Percentiles rank a stretch among this genome's conserved stretches.
Evolutionary conservation across 495 filamentous ascomycete species (phyloP).

Genomic region (Choiromyces venosus): DNA sequence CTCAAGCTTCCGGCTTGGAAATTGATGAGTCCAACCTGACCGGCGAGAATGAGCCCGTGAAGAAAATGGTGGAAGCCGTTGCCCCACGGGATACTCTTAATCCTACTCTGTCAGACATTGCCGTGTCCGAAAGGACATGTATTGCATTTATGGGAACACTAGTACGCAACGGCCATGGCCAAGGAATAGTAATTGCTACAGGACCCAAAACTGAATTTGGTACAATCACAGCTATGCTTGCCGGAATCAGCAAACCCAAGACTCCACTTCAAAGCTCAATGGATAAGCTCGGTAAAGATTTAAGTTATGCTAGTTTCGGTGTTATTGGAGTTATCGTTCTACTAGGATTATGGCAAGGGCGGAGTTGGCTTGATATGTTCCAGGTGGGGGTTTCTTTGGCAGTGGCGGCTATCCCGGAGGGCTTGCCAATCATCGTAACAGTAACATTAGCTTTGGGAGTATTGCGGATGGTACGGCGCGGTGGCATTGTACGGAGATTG

Average conservation of each 20-base stretch:
- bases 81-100: conserved; percentile 40
- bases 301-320: conserved; percentile 91
- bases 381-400: conserved; percentile 95
- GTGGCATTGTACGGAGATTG: conserved; percentile 89
- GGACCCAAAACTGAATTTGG: conserved; percentile 92
- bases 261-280: conserved; percentile 94
- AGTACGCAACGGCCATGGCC: conserved; percentile 91
- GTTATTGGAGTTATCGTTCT: conserved; percentile 90
- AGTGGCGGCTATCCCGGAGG: conserved; percentile 95
- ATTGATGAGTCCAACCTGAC: conserved; percentile 98
- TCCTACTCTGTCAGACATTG: conserved; percentile 34
- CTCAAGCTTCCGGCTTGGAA: conserved; percentile 73
- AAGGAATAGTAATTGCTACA: conserved; percentile 91
- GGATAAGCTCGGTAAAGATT: conserved; percentile 87
- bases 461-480: conserved; percentile 85
- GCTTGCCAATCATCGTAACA: conserved; percentile 94
- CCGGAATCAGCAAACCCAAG: conserved; percentile 87
- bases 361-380: conserved; percentile 88
- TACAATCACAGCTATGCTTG: conserved; percentile 85
- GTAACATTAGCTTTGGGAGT: conserved; percentile 93
- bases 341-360: conserved; percentile 80
- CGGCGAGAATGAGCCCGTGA: conserved; percentile 89
- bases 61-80: conserved; percentile 64
- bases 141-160: conserved; percentile 98
- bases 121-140: conserved; percentile 40